phyloP scores from a whole-genome alignment of 148 eudicot species.

The Simmondsia chinensis region DNA sequence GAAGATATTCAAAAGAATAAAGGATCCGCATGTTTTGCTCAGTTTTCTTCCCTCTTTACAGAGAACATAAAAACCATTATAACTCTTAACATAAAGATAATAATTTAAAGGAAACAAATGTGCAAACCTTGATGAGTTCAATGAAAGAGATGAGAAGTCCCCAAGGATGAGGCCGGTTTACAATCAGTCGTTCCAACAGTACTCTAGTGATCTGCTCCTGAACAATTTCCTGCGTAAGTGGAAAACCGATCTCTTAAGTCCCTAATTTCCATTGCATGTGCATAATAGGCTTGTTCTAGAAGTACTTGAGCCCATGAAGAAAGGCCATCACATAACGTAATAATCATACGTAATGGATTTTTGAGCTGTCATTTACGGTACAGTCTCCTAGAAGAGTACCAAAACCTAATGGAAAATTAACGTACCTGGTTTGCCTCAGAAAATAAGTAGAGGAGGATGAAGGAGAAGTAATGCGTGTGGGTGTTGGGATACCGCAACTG shows the following conservation, averaged over 20 bases:
- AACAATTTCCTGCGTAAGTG: constrained; percentile 64
- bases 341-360: no score
- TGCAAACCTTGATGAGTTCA: constrained; percentile 81
- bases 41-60: no score
- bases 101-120: neutral
- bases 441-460: constrained; percentile 63
- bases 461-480: constrained; percentile 90
- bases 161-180: constrained; percentile 95
- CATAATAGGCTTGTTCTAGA: no score
- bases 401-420: neutral
- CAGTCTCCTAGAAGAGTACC: no score
- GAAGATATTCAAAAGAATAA: no score
- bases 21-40: no score
- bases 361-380: no score
- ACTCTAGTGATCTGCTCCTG: constrained; percentile 97
- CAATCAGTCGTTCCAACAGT: constrained; percentile 75
- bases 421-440: constrained; percentile 71
- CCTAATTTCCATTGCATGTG: no score
- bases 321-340: no score
- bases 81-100: no score
- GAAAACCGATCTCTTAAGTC: no score
- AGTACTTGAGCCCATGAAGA: no score
- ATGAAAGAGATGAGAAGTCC: constrained; percentile 88
- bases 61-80: neutral
- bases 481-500: constrained; percentile 94